Evolutionary conservation across 257 asterid genomes (phyloP), one percentile per base, ranked within the genome.

Genomic region (Lycium ferocissimum): DNA sequence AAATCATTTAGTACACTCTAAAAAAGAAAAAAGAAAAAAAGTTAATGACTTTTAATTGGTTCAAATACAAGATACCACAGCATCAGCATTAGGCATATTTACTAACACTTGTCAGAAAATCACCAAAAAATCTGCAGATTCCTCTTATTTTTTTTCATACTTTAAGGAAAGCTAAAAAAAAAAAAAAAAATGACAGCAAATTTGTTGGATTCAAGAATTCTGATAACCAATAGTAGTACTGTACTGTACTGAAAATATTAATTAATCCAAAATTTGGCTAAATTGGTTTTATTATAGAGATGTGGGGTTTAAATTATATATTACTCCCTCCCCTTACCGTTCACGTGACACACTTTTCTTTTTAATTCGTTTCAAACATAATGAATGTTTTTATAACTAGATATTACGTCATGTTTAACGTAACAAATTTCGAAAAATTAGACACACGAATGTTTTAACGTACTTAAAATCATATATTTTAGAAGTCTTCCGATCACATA

Each of bases 111-210:
- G 84, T 85, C 91, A 85, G 88, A 81, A 88, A 85, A 88, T 90
- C 86, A 80, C 87, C 71, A 65, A 85, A 75, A 89, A 84, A 84
- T 87, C 90, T 85, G 62, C 63, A 84, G 91, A 91, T 86, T 92
- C 95, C 89, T 53, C 12, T 9, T 83, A 58, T 66, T 18, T 43
- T 57, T 69, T 88, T 49, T 35, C 79, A 49, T 83, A 84, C 80
- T 79, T 89, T 75, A 51, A n/a, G 73, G 80, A 84, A 84, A 73
- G 53, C 51, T 20, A 37, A 81, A 84, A 33, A 61, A 78, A 84
- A 33, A 61, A 78, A 76, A 63, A 40, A 75, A 84, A 73, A 84
- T 84, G 83, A 87, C 87, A 83, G 71, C 78, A 82, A 82, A 76
- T 84, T 80, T 20, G 33, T 59, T 33, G 71, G 78, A 81, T 81